These are phyloP conservation scores for Coffea humblotiana DNA, from an alignment of 305 asterid genomes.

Conservation along the genomic window DNA sequence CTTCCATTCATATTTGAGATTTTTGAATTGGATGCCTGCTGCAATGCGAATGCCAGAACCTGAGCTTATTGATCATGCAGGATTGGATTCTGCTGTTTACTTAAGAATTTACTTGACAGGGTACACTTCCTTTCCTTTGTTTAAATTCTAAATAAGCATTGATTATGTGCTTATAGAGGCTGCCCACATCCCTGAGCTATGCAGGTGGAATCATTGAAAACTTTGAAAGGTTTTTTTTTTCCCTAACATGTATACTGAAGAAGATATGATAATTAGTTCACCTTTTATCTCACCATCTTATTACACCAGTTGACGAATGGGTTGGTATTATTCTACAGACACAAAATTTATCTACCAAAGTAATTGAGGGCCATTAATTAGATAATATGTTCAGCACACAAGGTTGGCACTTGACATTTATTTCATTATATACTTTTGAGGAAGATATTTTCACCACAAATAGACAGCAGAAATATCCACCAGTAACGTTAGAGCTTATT, in stretches of 20 bases:
- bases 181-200: neutral
- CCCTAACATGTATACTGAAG: neutral
- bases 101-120: slow-evolving; percentile 93
- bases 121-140: slow-evolving; percentile 31
- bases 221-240: neutral
- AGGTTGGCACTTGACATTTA: neutral
- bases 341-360: neutral
- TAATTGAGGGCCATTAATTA: neutral
- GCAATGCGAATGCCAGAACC: slow-evolving; percentile 94
- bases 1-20: slow-evolving; percentile 68
- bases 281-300: no score
- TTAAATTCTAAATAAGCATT: neutral
- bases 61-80: slow-evolving; percentile 93
- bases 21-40: slow-evolving; percentile 93
- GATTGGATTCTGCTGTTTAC: slow-evolving; percentile 89
- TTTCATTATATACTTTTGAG: neutral
- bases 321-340: neutral
- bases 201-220: neutral
- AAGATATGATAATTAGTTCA: neutral
- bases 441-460: neutral
- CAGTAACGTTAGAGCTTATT: neutral
- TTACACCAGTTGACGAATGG: neutral
- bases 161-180: neutral
- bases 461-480: neutral
- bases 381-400: neutral